Percentiles rank a stretch among this genome's conserved stretches.
Conservation (phyloP, 2,329 filamentous ascomycete species). For the Exophiala aquamarina region DNA sequence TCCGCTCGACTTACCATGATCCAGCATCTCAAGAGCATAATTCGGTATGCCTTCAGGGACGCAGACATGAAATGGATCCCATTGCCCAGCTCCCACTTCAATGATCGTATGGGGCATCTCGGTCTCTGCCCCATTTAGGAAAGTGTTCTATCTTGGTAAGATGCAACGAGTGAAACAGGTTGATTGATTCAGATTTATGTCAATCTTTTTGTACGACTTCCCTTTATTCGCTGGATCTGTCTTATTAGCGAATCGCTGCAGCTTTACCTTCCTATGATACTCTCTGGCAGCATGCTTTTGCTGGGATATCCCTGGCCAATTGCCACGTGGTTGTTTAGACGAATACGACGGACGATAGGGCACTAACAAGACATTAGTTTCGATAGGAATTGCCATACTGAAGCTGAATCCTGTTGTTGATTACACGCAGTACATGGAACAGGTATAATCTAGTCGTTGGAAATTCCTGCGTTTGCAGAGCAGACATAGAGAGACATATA, state of each 20-base stretch:
- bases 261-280: constrained; percentile 18
- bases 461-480: neutral
- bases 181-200: neutral
- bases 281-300: constrained; percentile 20
- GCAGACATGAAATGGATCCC: constrained; percentile 15
- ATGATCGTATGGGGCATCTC: constrained; percentile 2
- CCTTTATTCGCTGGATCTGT: constrained; percentile 2
- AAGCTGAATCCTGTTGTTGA: no score
- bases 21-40: constrained; percentile 12
- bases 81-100: constrained; percentile 8
- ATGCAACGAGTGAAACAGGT: neutral
- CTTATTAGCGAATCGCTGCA: constrained; percentile 8
- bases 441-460: neutral
- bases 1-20: constrained; percentile 9
- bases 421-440: neutral
- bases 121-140: neutral
- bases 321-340: neutral
- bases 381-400: neutral
- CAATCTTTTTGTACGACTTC: neutral
- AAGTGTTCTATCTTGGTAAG: constrained; percentile 1
- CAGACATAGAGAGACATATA: neutral
- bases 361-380: constrained; percentile 17
- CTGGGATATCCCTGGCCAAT: constrained; percentile 10
- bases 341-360: constrained; percentile 9
- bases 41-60: constrained; percentile 3